Percentiles rank a stretch among this genome's conserved stretches.
These are phyloP conservation scores for Lophium mytilinum DNA, from an alignment of 495 filamentous ascomycete species.

Conservation along the genomic window DNA sequence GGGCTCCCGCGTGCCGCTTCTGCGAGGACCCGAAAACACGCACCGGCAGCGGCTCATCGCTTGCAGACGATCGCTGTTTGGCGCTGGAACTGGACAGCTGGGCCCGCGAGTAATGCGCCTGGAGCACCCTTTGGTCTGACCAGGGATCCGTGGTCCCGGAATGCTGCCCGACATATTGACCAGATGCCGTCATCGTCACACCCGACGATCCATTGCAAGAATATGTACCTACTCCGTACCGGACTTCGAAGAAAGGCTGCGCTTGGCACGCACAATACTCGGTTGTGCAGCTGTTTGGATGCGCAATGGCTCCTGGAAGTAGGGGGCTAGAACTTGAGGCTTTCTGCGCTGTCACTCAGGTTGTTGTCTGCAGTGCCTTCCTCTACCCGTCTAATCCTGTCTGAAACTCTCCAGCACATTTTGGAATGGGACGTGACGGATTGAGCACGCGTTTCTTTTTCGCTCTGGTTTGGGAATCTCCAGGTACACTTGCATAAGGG, in stretches of 20 bases:
- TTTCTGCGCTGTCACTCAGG: too few relatives aligned
- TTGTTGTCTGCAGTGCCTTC: too few relatives aligned
- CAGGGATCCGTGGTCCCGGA: not conserved
- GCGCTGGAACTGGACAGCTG: not conserved
- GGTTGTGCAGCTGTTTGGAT: too few relatives aligned
- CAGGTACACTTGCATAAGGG: too few relatives aligned
- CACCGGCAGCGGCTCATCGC: not conserved
- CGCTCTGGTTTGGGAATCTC: too few relatives aligned
- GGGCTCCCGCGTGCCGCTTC: too few relatives aligned
- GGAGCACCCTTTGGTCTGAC: slow-evolving; percentile 1
- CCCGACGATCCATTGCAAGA: not conserved
- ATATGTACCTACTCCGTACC: not conserved
- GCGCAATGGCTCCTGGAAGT: too few relatives aligned
- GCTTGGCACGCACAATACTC: too few relatives aligned
- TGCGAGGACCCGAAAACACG: not conserved
- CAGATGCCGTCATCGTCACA: slow-evolving; percentile 2
- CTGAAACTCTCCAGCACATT: slow-evolving; percentile 1
- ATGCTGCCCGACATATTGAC: slow-evolving; percentile 15
- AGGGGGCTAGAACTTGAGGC: too few relatives aligned
- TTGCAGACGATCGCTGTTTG: slow-evolving; percentile 1
- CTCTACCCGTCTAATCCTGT: not conserved
- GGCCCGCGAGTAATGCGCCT: not conserved
- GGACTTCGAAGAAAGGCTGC: not conserved
- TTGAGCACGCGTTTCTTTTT: too few relatives aligned
- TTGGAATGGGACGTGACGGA: too few relatives aligned